Evolutionary conservation across 495 filamentous ascomycete genomes (phyloP), one percentile per base, ranked within the genome.

Genomic region (Echria macrotheca): DNA sequence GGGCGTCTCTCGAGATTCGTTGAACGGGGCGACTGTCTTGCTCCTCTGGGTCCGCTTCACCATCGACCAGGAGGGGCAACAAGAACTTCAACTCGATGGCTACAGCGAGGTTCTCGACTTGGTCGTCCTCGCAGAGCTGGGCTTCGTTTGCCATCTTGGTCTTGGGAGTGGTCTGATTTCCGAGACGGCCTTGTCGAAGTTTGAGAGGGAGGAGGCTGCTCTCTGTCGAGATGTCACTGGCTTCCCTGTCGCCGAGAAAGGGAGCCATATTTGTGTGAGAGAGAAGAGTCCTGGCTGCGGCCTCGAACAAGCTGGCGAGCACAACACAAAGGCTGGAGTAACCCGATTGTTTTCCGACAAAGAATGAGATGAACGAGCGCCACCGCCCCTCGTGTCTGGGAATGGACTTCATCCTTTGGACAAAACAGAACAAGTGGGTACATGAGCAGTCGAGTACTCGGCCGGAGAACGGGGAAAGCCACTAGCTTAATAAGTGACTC

Each of bases 41-140:
- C 4, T 33, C 22, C 2, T 38, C 23, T 18, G 46, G 46, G 5
- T 48, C 46, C 1, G 35, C 6, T 4, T 15, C 19, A 17, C 22
- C 35, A 1, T 38, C 28, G 5, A 28, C 5, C 11, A 37, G 32
- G 11, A 48, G 23, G 14, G 46, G 46, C 23, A 39, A 23, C n/a
- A 48, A 35, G 21, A 48, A 48, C 24, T 48, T 48, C n/a, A 48
- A 23, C 35, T 48, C 46, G 33, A 48, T 23, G 7, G 46, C 46
- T 8, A 39, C 21, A 7, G 46, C 46, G 33, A 48, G 35, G 9
- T 48, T 35, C 1, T 38, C 33, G 3, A 35, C 33, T 8, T 15
- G 23, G 35, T 48, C 46, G 14, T 19, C 17, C 12, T 14, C 21
- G 39, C n/a, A 6, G 35, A 8, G 35, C n/a, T 37, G 11, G 5